These are phyloP conservation scores for Microbotryomycetes sp. DNA, from an alignment of 1,284 basidiomycete species.

Conservation along the genomic window DNA sequence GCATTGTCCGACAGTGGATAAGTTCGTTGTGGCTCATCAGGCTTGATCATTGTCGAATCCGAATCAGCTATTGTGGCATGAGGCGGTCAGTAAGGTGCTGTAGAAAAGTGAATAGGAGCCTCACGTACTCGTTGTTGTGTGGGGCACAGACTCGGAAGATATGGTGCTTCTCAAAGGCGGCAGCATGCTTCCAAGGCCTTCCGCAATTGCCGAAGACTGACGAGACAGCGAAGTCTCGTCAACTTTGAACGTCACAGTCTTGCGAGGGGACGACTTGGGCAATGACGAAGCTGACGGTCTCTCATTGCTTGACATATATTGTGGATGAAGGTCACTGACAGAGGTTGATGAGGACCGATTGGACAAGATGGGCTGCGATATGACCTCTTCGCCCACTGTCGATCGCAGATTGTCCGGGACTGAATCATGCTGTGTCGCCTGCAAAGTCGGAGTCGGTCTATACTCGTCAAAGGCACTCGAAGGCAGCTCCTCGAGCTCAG, in stretches of 20 bases:
- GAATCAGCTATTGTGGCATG: not conserved
- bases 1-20: constrained; percentile 32
- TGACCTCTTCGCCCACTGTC: not conserved
- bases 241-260: not conserved
- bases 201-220: not conserved
- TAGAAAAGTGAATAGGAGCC: not conserved
- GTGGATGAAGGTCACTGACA: not conserved
- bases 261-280: not conserved
- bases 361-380: not conserved
- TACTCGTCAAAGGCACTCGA: constrained; percentile 18
- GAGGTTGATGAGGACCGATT: not conserved
- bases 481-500: constrained; percentile 16
- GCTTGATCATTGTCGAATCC: not conserved
- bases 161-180: not conserved
- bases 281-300: not conserved
- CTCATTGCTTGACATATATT: not conserved
- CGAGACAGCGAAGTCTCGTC: not conserved
- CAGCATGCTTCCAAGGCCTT: not conserved
- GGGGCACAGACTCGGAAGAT: not conserved
- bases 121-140: not conserved
- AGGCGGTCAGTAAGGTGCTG: not conserved
- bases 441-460: constrained; percentile 26
- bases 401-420: constrained; percentile 1
- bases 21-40: too few species aligned
- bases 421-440: not conserved